phyloP scores from a whole-genome alignment of 2,329 filamentous ascomycete genomes.

The Beauveria caledonica region DNA sequence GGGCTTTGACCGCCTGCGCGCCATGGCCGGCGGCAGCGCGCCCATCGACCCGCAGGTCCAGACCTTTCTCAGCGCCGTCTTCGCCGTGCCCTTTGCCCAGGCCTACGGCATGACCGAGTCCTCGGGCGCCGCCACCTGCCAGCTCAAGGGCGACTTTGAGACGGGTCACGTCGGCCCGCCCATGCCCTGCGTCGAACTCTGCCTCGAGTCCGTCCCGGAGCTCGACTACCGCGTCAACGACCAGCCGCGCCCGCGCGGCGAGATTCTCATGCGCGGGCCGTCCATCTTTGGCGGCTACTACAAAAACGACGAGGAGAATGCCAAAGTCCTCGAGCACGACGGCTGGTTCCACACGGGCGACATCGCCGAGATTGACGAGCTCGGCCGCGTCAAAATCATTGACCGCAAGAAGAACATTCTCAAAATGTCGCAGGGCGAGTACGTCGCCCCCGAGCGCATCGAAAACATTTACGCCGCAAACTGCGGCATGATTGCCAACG shows the following conservation, averaged over 20 bases:
- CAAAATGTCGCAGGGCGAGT: constrained; percentile 95
- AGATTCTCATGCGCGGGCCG: constrained; percentile 77
- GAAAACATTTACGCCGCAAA: constrained; percentile 90
- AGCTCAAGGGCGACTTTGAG: constrained; percentile 60
- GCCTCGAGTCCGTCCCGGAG: constrained; percentile 80
- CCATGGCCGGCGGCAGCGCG: constrained; percentile 81
- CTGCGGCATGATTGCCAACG: constrained; percentile 67
- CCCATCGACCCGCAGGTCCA: constrained; percentile 85
- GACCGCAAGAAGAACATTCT: constrained; percentile 99
- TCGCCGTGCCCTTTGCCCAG: constrained; percentile 71
- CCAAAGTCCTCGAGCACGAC: constrained; percentile 71
- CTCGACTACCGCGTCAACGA: constrained; percentile 88
- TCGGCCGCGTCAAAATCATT: constrained; percentile 85
- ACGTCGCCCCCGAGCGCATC: constrained; percentile 93
- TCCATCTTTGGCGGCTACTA: constrained; percentile 80
- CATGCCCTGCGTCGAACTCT: constrained; percentile 60
- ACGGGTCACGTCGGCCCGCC: constrained; percentile 76
- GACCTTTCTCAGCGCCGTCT: constrained; percentile 76
- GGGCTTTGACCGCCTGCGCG: constrained; percentile 64
- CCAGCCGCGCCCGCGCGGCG: constrained; percentile 82
- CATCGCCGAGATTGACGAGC: constrained; percentile 74
- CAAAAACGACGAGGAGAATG: constrained; percentile 82
- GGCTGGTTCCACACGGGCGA: constrained; percentile 98
- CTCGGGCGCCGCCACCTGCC: constrained; percentile 68
- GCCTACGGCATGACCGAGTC: constrained; percentile 94